phyloP scores from a whole-genome alignment of 805 yeast genomes.

The Cyberlindnera euphorbiiphila region DNA sequence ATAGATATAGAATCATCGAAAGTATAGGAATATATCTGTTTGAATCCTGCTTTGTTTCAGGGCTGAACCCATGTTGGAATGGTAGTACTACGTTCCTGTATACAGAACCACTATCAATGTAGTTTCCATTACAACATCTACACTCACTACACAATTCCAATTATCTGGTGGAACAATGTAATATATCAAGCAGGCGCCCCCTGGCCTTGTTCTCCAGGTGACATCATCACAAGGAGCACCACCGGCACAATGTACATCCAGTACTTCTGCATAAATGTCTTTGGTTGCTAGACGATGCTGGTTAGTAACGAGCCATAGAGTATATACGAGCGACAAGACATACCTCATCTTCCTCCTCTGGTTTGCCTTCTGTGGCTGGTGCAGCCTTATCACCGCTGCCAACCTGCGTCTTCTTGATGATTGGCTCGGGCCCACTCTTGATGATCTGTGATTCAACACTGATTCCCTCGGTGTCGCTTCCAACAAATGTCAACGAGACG shows the following conservation, averaged over 20 bases:
- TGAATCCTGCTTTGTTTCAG: too few species aligned
- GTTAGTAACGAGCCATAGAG: background rate
- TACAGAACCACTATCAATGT: too few species aligned
- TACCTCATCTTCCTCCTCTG: slow-evolving; percentile 7
- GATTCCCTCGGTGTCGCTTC: slow-evolving; percentile 13
- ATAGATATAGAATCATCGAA: too few species aligned
- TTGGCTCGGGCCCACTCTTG: slow-evolving; percentile 15
- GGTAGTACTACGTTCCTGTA: too few species aligned
- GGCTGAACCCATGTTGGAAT: too few species aligned
- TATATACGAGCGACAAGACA: background rate
- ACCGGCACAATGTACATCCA: slow-evolving; percentile 61
- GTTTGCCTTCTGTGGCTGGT: background rate
- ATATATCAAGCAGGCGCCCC: slow-evolving; percentile 7
- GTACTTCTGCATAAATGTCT: slow-evolving; percentile 54
- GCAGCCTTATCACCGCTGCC: background rate
- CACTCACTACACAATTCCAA: too few species aligned
- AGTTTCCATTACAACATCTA: too few species aligned
- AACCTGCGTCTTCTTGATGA: slow-evolving; percentile 3
- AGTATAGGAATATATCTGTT: too few species aligned
- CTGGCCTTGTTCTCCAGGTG: slow-evolving; percentile 12
- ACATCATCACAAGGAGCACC: slow-evolving; percentile 33
- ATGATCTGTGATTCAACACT: slow-evolving; percentile 11
- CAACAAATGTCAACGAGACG: slow-evolving; percentile 13
- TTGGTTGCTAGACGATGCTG: slow-evolving; percentile 20
- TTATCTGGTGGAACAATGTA: too few species aligned